Base-by-base conservation (phyloP, 2,329 filamentous ascomycete species). In the Tolypocladium guangdongense region DNA sequence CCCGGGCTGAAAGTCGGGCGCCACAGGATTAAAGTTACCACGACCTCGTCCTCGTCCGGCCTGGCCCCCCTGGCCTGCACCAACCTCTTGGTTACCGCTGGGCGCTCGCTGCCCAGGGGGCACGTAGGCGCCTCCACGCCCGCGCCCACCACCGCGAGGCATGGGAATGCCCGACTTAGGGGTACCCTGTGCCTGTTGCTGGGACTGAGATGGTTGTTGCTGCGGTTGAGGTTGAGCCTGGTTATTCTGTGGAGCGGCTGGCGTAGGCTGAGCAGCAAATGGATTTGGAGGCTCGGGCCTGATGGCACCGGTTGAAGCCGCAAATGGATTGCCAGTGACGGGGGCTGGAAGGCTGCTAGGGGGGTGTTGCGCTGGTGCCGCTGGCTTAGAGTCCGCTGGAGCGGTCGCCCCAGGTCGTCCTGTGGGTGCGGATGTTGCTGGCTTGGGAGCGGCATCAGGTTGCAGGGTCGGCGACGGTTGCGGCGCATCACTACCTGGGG, bases 1-100 rank as follows among this genome's bases (percentile, higher is more conserved):
- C 4, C 80, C 78, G 10, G 77, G 75, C 43, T 81, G 79, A 59
- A 81, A 78, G 54, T 83, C 82, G 49, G 74, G 70, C 11, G 76
- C 80, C 14, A 68, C 68, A 1, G 76, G 73, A 58, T 79, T 83
- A 59, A 83, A 60, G 12, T 55, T 69, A 5, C 52, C 53, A 12
- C 67, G 67, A 24, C 76, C 71, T 35, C 72, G 68, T 27, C 71
- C 71, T 41, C 71, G 52, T 65, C 24, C 71, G 60, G 20, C 67
- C 58, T 58, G 64, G 16, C 37, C 41, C 10, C 45, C 58, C 55
- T 62, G 57, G 7, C 62, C 66, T 16, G 66, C 66, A 16, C 62
- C 66, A n/a, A 65, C 65, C 20, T 72, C 68, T 33, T 71, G 69
- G 48, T 55, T 60, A 18, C 69, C 70, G 49, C 66, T 68, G 7